Evolutionary conservation across 108 stramenopile genomes (phyloP), one percentile per base, ranked within the genome.

Genomic region (Nitzschia sp.): DNA sequence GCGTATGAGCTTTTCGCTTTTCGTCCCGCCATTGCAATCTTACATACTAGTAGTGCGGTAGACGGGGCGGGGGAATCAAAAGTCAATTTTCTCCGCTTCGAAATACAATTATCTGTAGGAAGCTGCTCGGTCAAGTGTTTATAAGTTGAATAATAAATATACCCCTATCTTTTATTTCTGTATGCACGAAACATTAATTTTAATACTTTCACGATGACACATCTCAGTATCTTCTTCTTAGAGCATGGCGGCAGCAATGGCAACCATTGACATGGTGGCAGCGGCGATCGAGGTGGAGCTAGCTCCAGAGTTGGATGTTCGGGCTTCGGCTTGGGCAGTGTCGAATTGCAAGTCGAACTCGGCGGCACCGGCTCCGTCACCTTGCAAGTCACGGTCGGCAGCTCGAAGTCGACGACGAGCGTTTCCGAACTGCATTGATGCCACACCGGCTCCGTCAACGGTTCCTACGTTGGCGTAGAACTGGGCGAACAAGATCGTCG

Each of bases 341-440:
- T 50, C 48, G 19, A 50, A 50, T 4, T 4, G 8, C 48, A 50
- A 50, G 21, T 50, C 48, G 19, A 50, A 50, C 48, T 50, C 48
- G 13, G 48, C 48, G 19, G 48, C 48, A 50, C 48, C 48, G 13
- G 48, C 48, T 50, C 19, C 13, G 21, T 50, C 48, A 21, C 16
- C 19, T 22, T 16, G 19, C 21, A 21, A 22, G 19, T 4, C 13
- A 22, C 21, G 19, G 19, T 22, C 19, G 4, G 4, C 48, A 50
- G 48, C 13, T 5, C 48, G 48, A 21, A 50, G 48, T 22, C 19
- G 13, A 50, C 48, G 48, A 50, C 48, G 48, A 21, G 22, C 4
- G 31, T 57, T 41, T 35, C 58, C 58, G 26, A 70, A 61, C 52
- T 70, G 52, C 69, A 70, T 61, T 1, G 57, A 33, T 17, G 69